Base-by-base conservation (phyloP, 257 asterid genomes). In the Verbena officinalis region DNA sequence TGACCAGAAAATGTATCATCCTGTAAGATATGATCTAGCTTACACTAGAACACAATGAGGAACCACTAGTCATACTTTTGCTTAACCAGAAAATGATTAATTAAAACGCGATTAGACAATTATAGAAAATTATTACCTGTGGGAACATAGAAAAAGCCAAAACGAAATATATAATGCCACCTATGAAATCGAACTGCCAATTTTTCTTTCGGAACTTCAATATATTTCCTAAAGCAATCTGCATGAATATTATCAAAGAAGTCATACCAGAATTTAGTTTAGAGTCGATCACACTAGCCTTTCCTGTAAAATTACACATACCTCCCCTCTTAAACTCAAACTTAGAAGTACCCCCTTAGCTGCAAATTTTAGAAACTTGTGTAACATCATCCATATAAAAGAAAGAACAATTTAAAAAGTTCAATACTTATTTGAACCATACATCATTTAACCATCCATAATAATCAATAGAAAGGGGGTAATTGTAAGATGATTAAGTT, bases 131-230 rank as follows among this genome's bases (percentile, higher is more conserved):
- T 11, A 19, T 19, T 69, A 85, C 93, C 87, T 78, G 89, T 19
- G 89, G 93, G 69, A 85, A 85, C 87, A 85, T 80, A 23, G 93
- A 85, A 71, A 81, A 82, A 58, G 78, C 81, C 72, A 85, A 69
- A 27, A 83, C 48, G 55, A 85, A 85, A 71, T 80, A 85, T 74
- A 85, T 82, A 55, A 85, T 64, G 64, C 93, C 93, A 51, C 93
- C 93, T 53, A 85, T 78, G 65, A 80, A 62, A 85, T 85, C 93
- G 65, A 85, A 85, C 78, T 83, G 89, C 93, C 93, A 85, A 67
- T 85, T 85, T 67, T 85, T 85, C 83, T 85, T 85, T 46, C 93
- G 83, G 22, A 85, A 85, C 76, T 85, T 85, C 84, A 85, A 71
- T 70, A 85, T 85, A 75, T 85, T 85, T 7, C 89, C 93, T 62